Base-by-base conservation (phyloP, 208 protist genomes). In the Leishmania lainsoni region DNA sequence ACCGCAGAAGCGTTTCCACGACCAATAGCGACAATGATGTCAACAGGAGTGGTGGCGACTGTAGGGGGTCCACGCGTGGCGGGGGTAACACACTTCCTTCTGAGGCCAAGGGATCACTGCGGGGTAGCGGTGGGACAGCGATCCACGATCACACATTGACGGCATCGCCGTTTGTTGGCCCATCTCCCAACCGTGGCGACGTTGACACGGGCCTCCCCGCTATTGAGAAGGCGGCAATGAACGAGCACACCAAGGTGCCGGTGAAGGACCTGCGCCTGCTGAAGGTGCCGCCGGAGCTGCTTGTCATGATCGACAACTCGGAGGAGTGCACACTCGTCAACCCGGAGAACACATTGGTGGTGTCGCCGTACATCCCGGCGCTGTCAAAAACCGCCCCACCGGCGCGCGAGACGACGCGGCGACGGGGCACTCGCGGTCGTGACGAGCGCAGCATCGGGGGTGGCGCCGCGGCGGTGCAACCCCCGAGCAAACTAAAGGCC, bases 241-340 rank as follows among this genome's bases (percentile, higher is more conserved):
- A 89, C 71, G 90, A 89, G 72, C 87, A 85, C 42, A 79, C 87
- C 29, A 91, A 91, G 87, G 85, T 95, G 70, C 77, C 96, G 16
- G 80, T 96, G 68, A 97, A 97, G 86, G 94, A 97, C 79, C 79
- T 97, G 80, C 90, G 92, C 45, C 79, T 92, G 17, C 85, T 97
- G 42, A 93, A 94, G 72, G 94, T 97, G 52, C 94, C 94, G 65
- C 88, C 90, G 32, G 92, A 96, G 84, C 78, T 96, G 77, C 85
- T 95, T 71, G 89, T 97, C 70, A 94, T 96, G 92, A 90, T 97
- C 49, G 94, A 97, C 83, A 97, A 97, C 81, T 88, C 81, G 5
- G 91, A 96, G 77, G 91, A 96, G 81, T 95, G 90, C 83, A 91
- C 89, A 58, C 79, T 93, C 32, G 83, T 93, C 12, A 96, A 96